phyloP scores from a whole-genome alignment of 345 rosid species.

The Acer saccharum region DNA sequence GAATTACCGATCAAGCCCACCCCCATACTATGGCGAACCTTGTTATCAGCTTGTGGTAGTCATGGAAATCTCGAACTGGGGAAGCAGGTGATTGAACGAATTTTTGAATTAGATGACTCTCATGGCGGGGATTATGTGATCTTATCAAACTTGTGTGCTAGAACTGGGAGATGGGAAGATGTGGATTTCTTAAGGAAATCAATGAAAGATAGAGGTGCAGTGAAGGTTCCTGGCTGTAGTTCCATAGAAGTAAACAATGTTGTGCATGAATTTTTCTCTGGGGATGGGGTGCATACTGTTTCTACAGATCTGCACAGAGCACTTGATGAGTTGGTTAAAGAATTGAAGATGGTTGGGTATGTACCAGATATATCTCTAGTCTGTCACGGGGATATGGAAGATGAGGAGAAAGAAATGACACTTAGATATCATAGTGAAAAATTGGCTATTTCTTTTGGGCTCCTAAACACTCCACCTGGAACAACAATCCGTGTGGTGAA shows the following conservation, averaged over 20 bases:
- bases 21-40: constrained; percentile 73
- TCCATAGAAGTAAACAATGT: constrained; percentile 69
- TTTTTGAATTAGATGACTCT: constrained; percentile 63
- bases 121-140: constrained; percentile 88
- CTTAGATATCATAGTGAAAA: constrained; percentile 90
- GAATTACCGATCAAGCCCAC: constrained; percentile 59
- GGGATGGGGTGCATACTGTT: constrained; percentile 62
- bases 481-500: constrained; percentile 73
- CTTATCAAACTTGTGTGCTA: constrained; percentile 72
- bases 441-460: constrained; percentile 75
- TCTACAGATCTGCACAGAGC: constrained; percentile 50
- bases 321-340: constrained; percentile 61
- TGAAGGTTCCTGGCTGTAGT: constrained; percentile 86
- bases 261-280: constrained; percentile 82
- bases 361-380: constrained; percentile 70
- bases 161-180: constrained; percentile 71
- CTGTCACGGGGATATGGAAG: constrained; percentile 62
- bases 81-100: constrained; percentile 50
- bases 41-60: constrained; percentile 77
- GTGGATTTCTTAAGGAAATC: constrained; percentile 57
- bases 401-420: constrained; percentile 62
- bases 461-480: constrained; percentile 73
- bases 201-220: constrained; percentile 60
- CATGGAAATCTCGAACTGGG: constrained; percentile 58
- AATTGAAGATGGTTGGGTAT: constrained; percentile 79